A percentile compares a stretch with the other conserved stretches of the same genome.
Conservation (phyloP, 352 stramenopile genomes). For the Pythium apleroticum region DNA sequence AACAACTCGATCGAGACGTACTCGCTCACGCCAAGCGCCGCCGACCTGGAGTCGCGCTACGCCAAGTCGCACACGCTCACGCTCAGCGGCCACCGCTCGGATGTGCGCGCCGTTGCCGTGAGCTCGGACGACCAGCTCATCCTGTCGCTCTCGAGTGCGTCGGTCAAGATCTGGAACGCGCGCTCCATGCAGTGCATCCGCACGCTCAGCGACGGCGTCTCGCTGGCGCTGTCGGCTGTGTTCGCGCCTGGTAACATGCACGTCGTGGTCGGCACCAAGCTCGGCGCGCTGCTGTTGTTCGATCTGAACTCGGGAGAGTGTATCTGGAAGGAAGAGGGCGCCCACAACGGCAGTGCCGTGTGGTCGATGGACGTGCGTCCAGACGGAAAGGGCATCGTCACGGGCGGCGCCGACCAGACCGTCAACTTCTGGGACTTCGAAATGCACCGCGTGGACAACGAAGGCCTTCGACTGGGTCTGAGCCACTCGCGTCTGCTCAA, state of each 20-base stretch:
- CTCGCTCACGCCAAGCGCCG: conserved; percentile 51
- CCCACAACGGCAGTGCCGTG: conserved; percentile 93
- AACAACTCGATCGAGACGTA: conserved; percentile 93
- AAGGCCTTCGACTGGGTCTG: conserved; percentile 87
- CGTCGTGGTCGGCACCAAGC: conserved; percentile 96
- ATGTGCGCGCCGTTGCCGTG: conserved; percentile 89
- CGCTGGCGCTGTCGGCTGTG: conserved; percentile 89
- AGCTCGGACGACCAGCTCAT: conserved; percentile 90
- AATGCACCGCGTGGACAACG: conserved; percentile 62
- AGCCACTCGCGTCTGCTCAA: conserved; percentile 96
- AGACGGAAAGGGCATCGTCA: conserved; percentile 92
- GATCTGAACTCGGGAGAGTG: conserved; percentile 96
- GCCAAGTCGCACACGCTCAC: conserved; percentile 66
- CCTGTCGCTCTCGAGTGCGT: conserved; percentile 81
- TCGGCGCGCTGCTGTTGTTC: conserved; percentile 92
- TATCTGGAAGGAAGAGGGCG: conserved; percentile 83
- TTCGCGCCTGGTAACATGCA: conserved; percentile 98
- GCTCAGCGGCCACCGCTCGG: conserved; percentile 89
- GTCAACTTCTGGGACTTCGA: conserved; percentile 99
- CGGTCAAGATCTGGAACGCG: conserved; percentile 93
- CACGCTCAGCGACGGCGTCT: conserved; percentile 80
- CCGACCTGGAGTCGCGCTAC: conserved; percentile 67
- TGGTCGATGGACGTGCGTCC: conserved; percentile 96
- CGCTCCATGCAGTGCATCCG: conserved; percentile 90
- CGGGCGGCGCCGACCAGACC: conserved; percentile 95